Evolutionary conservation across 306 rosid genomes (phyloP).

Genomic region (Prunus padus): DNA sequence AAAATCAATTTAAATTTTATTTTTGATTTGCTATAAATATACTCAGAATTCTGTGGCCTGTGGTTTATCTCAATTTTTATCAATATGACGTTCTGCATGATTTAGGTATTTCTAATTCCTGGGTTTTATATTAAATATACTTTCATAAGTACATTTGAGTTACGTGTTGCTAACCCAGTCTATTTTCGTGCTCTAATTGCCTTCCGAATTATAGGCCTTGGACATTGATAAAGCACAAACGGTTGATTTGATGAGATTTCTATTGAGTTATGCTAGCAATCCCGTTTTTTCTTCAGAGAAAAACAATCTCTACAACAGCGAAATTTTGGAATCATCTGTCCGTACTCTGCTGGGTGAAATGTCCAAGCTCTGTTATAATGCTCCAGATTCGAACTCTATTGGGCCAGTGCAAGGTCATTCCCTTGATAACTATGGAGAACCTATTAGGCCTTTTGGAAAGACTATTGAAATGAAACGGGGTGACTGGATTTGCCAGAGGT

Average conservation of each 20-base stretch:
- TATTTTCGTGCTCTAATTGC: not conserved
- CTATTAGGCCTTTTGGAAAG: constrained; percentile 34
- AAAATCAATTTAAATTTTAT: not conserved
- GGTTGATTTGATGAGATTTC: constrained; percentile 86
- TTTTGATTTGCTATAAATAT: not conserved
- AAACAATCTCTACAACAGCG: constrained; percentile 42
- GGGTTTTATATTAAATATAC: not conserved
- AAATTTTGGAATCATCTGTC: constrained; percentile 66
- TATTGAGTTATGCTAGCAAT: constrained; percentile 76
- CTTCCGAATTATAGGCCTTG: constrained; percentile 37
- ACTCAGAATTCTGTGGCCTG: not conserved
- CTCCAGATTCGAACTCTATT: constrained; percentile 43
- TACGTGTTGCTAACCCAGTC: not conserved
- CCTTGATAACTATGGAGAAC: constrained; percentile 42
- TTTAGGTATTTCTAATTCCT: not conserved
- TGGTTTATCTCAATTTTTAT: not conserved
- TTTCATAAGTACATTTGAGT: not conserved
- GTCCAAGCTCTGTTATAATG: constrained; percentile 56
- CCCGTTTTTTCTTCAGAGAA: constrained; percentile 45
- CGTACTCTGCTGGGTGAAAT: constrained; percentile 66
- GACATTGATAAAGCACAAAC: constrained; percentile 60
- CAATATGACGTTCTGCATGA: not conserved
- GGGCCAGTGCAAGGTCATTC: constrained; percentile 45
- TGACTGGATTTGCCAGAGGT: constrained; percentile 94
- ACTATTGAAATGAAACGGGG: constrained; percentile 92